A percentile compares a stretch with the other conserved stretches of the same genome.
Evolutionary conservation across 768 basidiomycete genomes (phyloP).

Genomic region (Pleurotus djamor): DNA sequence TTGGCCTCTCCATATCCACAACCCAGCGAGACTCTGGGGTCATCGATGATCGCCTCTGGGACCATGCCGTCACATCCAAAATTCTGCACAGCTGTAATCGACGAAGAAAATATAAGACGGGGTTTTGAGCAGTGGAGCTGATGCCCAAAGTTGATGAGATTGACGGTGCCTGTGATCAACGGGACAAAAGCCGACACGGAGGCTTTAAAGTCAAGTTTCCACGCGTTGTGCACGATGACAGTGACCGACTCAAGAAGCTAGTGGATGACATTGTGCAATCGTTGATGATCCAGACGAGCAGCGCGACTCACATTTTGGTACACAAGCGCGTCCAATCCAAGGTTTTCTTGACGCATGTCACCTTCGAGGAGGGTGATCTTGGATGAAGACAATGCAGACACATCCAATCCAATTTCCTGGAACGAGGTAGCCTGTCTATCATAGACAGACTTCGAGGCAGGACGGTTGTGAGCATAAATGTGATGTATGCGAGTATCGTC

Average conservation of each 20-base stretch:
- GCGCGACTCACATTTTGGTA: constrained; percentile 10
- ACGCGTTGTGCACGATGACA: constrained; percentile 37
- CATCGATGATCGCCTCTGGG: constrained; percentile 22
- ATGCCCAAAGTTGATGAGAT: constrained; percentile 35
- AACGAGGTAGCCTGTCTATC: neutral
- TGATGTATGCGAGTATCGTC: neutral
- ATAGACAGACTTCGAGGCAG: neutral
- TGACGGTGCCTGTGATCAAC: constrained; percentile 36
- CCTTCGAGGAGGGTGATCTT: constrained; percentile 22
- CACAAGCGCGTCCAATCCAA: constrained; percentile 17
- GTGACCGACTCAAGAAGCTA: constrained; percentile 19
- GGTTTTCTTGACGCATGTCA: constrained; percentile 15
- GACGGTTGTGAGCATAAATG: neutral
- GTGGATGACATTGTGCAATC: neutral
- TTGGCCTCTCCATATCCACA: constrained; percentile 34
- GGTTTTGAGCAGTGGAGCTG: constrained; percentile 11
- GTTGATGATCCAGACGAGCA: too few species aligned
- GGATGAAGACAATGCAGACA: neutral
- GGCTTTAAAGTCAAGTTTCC: constrained; percentile 46
- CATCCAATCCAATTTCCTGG: constrained; percentile 7
- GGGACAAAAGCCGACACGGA: constrained; percentile 37
- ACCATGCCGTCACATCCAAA: constrained; percentile 22
- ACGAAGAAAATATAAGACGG: constrained; percentile 34
- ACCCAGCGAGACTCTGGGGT: constrained; percentile 24
- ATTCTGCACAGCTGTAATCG: constrained; percentile 19